Evolutionary conservation across 169 alveolate genomes (phyloP).

Genomic region (Plasmodium relictum): DNA sequence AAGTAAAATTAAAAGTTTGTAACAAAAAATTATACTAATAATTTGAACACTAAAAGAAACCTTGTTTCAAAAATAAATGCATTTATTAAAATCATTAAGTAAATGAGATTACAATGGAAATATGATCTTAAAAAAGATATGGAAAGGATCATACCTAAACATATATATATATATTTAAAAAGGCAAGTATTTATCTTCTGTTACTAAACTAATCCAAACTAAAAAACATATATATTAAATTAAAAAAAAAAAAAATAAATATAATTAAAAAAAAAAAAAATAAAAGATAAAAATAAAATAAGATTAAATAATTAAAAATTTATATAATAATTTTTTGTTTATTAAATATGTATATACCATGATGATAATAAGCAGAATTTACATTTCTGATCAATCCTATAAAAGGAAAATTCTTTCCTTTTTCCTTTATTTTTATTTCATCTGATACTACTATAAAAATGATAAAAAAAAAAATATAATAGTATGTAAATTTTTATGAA

Average conservation of each 20-base stretch:
- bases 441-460: slow-evolving; percentile 15
- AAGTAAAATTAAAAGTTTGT: too few relatives aligned
- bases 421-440: slow-evolving; percentile 22
- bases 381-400: slow-evolving; percentile 48
- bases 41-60: too few relatives aligned
- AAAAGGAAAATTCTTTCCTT: slow-evolving; percentile 40
- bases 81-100: too few relatives aligned
- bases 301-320: background rate
- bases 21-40: too few relatives aligned
- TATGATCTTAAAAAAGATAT: background rate
- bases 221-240: background rate
- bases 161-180: slow-evolving; percentile 17
- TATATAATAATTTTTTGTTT: background rate
- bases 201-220: slow-evolving; percentile 62
- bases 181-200: slow-evolving; percentile 68
- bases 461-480: slow-evolving; percentile 1
- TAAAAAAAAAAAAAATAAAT: slow-evolving; percentile 3
- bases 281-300: background rate
- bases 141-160: background rate
- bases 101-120: background rate
- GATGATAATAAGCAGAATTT: slow-evolving; percentile 38
- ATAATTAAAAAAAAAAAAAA: slow-evolving; percentile 1
- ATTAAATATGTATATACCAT: slow-evolving; percentile 19
- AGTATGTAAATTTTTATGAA: background rate
- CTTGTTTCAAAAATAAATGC: background rate